Base-by-base conservation (phyloP, 2,329 filamentous ascomycete genomes). In the Colletotrichum abscissum region DNA sequence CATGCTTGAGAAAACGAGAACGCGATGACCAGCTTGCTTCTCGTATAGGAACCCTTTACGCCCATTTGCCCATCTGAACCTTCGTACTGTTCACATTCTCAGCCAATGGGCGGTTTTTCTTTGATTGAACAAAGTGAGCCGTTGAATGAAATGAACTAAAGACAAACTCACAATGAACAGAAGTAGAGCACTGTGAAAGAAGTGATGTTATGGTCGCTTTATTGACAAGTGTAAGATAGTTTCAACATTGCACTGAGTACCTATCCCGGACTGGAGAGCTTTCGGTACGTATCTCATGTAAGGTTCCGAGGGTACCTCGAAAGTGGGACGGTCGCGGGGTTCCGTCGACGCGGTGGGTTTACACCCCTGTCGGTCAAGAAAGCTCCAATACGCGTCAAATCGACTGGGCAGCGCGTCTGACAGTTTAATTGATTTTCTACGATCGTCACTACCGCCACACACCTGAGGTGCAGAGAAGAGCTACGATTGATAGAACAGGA, bases 361-460 rank as follows among this genome's bases (percentile, higher is more conserved):
- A 46, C 22, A 65, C 38, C 71, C 71, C 67, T 66, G 60, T 60
- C 60, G 14, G 62, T 26, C 6, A 35, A 65, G 63, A n/a, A 62
- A 73, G 60, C 60, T 70, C 54, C 42, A 59, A 42, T n/a, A 73
- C 71, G 71, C 71, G 71, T 71, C 56, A 42, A 38, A 22, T 65
- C 28, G 67, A 52, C 65, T 22, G 69, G 42, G 38, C 30, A 49
- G 42, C 70, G 71, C 67, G 71, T 73, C 67, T 54, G 16, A 24
- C n/a, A 63, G 28, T 70, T 73, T 73, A 73, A 73, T 73, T 71
- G 71, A 71, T 54, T 66, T 71, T 73, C 54, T 35, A 49, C 33
- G 33, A 52, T 35, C 35, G 49, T 71, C 67, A 62, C 35, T 49
- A 57, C 56, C 33, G 22, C 28, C 30, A 38, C 28, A 54, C 22